Conservation (phyloP, 2,329 filamentous ascomycete genomes). For the Tricladium varicosporioides region DNA sequence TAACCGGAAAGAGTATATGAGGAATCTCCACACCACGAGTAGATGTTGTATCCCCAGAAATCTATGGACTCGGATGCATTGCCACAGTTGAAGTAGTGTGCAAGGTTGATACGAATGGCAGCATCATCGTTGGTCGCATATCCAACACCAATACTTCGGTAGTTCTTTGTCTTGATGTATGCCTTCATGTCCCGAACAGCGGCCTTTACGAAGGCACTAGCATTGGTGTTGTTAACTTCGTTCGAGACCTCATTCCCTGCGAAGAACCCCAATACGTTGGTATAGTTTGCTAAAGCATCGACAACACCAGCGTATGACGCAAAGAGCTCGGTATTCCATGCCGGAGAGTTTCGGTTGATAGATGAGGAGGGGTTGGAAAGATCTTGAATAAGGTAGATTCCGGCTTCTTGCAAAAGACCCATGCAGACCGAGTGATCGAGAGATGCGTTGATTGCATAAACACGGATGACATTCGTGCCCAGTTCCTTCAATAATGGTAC, state of each 20-base stretch:
- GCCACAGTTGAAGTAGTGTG: conserved; percentile 94
- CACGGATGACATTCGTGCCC: conserved; percentile 88
- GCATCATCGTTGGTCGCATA: conserved; percentile 95
- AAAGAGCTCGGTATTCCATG: conserved; percentile 79
- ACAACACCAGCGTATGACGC: conserved; percentile 80
- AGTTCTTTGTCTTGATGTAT: conserved; percentile 80
- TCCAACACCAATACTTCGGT: conserved; percentile 81
- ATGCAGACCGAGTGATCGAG: conserved; percentile 82
- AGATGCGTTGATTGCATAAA: conserved; percentile 85
- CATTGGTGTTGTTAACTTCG: conserved; percentile 80
- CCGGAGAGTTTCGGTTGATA: conserved; percentile 77
- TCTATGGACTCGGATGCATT: conserved; percentile 68
- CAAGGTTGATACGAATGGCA: conserved; percentile 76
- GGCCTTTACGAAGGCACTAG: conserved; percentile 95
- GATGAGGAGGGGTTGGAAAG: conserved; percentile 77
- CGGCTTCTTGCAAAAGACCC: conserved; percentile 74
- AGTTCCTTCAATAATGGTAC: conserved; percentile 77
- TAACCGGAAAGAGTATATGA: conserved; percentile 76
- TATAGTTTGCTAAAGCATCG: conserved; percentile 77
- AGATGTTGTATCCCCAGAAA: conserved; percentile 99
- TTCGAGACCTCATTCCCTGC: conserved; percentile 98
- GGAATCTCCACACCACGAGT: conserved; percentile 95
- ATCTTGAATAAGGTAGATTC: conserved; percentile 95
- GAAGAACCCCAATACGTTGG: conserved; percentile 95
- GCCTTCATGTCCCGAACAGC: conserved; percentile 94